Percentiles rank a stretch among this genome's conserved stretches.
These are phyloP conservation scores for Elsinoe fawcettii DNA, from an alignment of 2,329 filamentous ascomycete species.

Conservation along the genomic window DNA sequence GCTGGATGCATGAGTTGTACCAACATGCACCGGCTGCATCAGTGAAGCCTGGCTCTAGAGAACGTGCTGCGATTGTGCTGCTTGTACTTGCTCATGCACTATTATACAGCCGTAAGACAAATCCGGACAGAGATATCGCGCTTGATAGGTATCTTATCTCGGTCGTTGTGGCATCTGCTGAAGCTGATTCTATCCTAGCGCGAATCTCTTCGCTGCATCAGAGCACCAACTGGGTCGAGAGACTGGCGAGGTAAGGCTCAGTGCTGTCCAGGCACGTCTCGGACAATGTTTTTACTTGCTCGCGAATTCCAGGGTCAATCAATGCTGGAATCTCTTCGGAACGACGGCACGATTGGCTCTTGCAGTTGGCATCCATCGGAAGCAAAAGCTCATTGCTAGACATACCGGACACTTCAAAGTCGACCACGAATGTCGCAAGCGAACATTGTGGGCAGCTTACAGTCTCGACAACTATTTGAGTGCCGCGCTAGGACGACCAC, in stretches of 20 bases:
- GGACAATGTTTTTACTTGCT: conserved; percentile 20
- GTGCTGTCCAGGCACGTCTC: conserved; percentile 20
- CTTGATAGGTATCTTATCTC: not conserved
- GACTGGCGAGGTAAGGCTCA: conserved; percentile 15
- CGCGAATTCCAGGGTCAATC: conserved; percentile 23
- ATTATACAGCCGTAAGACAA: not conserved
- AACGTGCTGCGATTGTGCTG: not conserved
- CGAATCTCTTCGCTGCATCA: conserved; percentile 4
- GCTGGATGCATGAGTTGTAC: conserved; percentile 3
- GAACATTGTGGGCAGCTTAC: conserved; percentile 58
- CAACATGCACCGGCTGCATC: not conserved
- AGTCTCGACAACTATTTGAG: conserved; percentile 56
- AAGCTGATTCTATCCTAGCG: not conserved
- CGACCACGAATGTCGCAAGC: conserved; percentile 44
- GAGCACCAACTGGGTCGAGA: conserved; percentile 9
- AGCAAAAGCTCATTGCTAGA: conserved; percentile 36
- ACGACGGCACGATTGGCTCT: conserved; percentile 23
- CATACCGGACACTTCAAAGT: not conserved
- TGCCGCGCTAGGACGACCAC: conserved; percentile 54
- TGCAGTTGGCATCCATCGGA: conserved; percentile 19
- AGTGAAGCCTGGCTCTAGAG: not conserved
- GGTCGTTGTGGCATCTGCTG: too few species aligned
- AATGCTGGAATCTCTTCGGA: conserved; percentile 28
- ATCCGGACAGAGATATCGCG: not conserved
- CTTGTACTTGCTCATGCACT: conserved; percentile 7